phyloP scores from a whole-genome alignment of 2,329 filamentous ascomycete species.

The Chrysoporthe austroafricana region DNA sequence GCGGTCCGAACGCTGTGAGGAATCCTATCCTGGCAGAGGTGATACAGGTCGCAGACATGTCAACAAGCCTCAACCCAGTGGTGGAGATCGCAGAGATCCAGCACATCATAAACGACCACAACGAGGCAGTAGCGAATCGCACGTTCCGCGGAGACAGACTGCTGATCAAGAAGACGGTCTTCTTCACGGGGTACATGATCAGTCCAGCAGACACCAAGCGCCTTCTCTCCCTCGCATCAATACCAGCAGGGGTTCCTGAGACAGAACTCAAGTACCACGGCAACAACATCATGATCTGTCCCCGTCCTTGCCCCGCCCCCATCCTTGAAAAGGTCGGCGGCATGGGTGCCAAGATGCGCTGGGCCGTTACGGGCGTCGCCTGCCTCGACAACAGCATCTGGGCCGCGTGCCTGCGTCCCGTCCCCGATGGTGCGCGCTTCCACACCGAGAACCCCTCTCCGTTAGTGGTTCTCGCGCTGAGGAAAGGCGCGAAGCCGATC shows the following conservation, averaged over 20 bases:
- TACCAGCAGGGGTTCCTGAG: conserved; percentile 65
- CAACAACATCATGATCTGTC: conserved; percentile 89
- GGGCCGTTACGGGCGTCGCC: conserved; percentile 79
- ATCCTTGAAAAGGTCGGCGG: conserved; percentile 86
- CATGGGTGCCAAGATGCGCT: conserved; percentile 79
- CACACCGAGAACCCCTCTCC: conserved; percentile 82
- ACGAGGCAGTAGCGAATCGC: conserved; percentile 57
- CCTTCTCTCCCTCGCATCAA: conserved; percentile 69
- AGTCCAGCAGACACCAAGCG: conserved; percentile 70
- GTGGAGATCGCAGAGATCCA: conserved; percentile 83
- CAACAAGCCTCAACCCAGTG: conserved; percentile 75
- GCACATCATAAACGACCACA: conserved; percentile 87
- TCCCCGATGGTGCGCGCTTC: conserved; percentile 66
- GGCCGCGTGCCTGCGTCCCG: conserved; percentile 79
- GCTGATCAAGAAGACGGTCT: conserved; percentile 82
- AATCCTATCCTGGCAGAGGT: conserved; percentile 77
- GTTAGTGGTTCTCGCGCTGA: conserved; percentile 80
- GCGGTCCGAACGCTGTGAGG: conserved; percentile 55
- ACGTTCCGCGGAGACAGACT: conserved; percentile 51
- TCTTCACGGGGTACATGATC: conserved; percentile 92
- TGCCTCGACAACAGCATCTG: conserved; percentile 81
- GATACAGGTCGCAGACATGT: conserved; percentile 79
- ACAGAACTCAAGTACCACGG: conserved; percentile 79
- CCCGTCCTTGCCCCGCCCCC: conserved; percentile 70
- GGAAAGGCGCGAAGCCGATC: conserved; percentile 73